phyloP scores from a whole-genome alignment of 148 eudicot genomes.

The Camellia granthamiana region DNA sequence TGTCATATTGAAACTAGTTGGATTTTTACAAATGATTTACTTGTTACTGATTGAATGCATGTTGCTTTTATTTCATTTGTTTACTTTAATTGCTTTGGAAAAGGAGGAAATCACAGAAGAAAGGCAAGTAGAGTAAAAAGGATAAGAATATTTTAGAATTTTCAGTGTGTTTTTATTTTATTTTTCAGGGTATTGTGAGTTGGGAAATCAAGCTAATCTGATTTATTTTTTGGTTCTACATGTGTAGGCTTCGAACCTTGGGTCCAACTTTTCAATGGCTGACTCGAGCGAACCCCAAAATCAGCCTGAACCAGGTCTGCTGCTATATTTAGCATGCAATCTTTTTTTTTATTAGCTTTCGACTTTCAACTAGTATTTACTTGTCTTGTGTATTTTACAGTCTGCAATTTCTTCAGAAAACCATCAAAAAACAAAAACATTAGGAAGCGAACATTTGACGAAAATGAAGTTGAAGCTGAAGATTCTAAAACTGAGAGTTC shows the following conservation, averaged over 20 bases:
- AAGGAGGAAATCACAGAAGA: no score
- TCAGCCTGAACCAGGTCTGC: conserved; percentile 31
- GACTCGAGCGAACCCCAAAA: conserved; percentile 22
- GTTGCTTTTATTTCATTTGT: not conserved
- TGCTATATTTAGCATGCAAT: not conserved
- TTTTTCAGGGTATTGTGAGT: not conserved
- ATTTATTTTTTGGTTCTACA: not conserved
- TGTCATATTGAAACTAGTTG: not conserved
- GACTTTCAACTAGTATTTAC: not conserved
- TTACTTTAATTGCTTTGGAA: no score
- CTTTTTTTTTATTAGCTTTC: not conserved
- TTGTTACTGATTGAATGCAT: not conserved
- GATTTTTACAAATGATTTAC: not conserved
- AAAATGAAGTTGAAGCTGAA: conserved; percentile 44
- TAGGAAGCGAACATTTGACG: conserved; percentile 52
- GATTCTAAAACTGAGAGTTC: conserved; percentile 35
- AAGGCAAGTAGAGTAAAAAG: no score
- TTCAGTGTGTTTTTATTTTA: no score
- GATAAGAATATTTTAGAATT: no score
- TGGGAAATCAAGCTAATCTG: not conserved
- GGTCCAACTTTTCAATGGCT: conserved; percentile 7
- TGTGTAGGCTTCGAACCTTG: not conserved
- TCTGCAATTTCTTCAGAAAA: conserved; percentile 74
- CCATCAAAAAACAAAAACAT: conserved; percentile 77
- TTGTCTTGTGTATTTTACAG: conserved; percentile 36